Percentiles rank a stretch among this genome's conserved stretches.
Evolutionary conservation across 148 eudicot species (phyloP).

Genomic region (Chenopodium berlandieri): DNA sequence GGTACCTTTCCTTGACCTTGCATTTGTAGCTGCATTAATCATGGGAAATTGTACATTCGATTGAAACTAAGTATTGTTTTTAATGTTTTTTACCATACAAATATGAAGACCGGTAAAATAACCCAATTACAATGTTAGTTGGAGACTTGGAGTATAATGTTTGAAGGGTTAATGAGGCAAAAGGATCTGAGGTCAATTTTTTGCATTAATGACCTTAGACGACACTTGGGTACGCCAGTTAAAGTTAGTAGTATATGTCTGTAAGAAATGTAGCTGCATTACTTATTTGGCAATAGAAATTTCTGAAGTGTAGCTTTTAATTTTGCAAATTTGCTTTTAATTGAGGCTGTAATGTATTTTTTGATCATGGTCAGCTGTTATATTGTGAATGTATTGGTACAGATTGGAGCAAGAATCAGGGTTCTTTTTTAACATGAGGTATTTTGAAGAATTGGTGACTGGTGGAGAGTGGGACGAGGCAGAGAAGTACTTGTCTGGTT

Average conservation of each 20-base stretch:
- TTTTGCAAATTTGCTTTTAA: background rate
- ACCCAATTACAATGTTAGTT: background rate
- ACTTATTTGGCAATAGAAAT: background rate
- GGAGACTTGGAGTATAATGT: background rate
- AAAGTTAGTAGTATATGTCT: background rate
- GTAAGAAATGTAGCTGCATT: background rate
- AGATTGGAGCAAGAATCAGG: slow-evolving; percentile 98
- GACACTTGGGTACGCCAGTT: background rate
- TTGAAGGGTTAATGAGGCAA: background rate
- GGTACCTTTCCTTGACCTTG: background rate
- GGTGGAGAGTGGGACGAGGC: slow-evolving; percentile 95
- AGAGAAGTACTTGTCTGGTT: slow-evolving; percentile 86
- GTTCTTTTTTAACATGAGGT: slow-evolving; percentile 80
- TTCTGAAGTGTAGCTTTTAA: background rate
- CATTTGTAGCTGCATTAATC: background rate
- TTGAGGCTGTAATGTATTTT: background rate
- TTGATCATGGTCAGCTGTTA: background rate
- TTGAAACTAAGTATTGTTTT: too few relatives aligned
- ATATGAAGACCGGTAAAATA: background rate
- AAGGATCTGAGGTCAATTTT: background rate
- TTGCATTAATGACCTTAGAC: background rate
- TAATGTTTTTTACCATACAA: background rate
- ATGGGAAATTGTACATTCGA: background rate
- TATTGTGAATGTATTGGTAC: slow-evolving; percentile 18
- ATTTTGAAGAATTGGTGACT: slow-evolving; percentile 87